phyloP scores from a whole-genome alignment of 2,329 filamentous ascomycete genomes.

The Fusarium praegraminearum region DNA sequence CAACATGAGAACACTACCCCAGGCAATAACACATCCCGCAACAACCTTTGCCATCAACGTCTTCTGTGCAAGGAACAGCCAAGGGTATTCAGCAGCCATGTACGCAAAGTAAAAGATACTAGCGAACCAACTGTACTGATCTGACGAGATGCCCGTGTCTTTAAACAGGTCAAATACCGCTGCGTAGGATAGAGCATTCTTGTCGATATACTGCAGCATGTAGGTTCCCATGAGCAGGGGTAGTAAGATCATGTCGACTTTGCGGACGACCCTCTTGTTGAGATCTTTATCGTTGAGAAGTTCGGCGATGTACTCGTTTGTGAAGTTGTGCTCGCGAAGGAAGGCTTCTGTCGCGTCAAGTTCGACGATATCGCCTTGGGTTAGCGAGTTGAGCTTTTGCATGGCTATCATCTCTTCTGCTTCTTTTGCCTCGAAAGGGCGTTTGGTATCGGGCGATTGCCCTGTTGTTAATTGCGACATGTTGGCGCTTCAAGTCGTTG shows the following conservation, averaged over 20 bases:
- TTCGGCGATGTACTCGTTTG: conserved; percentile 37
- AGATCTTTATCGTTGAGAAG: conserved; percentile 25
- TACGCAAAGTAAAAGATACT: conserved; percentile 67
- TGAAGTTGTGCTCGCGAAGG: conserved; percentile 41
- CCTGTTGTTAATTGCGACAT: conserved; percentile 5
- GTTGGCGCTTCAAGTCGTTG: not conserved
- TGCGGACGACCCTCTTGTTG: conserved; percentile 48
- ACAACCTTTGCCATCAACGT: conserved; percentile 54
- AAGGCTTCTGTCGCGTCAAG: conserved; percentile 37
- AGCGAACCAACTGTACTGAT: conserved; percentile 64
- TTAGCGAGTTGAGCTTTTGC: conserved; percentile 32
- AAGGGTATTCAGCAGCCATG: conserved; percentile 57
- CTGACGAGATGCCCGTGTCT: conserved; percentile 58
- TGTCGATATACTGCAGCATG: conserved; percentile 67
- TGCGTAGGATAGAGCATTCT: conserved; percentile 63
- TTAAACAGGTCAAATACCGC: conserved; percentile 66
- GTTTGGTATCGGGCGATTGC: not conserved
- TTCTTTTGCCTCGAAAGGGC: conserved; percentile 1
- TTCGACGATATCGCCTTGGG: conserved; percentile 31
- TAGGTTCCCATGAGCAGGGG: conserved; percentile 63
- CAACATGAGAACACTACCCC: conserved; percentile 57
- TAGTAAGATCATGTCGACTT: conserved; percentile 62
- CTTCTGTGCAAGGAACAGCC: conserved; percentile 52
- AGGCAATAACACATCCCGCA: conserved; percentile 48
- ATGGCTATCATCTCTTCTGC: conserved; percentile 33